Conservation (phyloP, 1,139 yeast species). For the Yamadazyma siamensis region DNA sequence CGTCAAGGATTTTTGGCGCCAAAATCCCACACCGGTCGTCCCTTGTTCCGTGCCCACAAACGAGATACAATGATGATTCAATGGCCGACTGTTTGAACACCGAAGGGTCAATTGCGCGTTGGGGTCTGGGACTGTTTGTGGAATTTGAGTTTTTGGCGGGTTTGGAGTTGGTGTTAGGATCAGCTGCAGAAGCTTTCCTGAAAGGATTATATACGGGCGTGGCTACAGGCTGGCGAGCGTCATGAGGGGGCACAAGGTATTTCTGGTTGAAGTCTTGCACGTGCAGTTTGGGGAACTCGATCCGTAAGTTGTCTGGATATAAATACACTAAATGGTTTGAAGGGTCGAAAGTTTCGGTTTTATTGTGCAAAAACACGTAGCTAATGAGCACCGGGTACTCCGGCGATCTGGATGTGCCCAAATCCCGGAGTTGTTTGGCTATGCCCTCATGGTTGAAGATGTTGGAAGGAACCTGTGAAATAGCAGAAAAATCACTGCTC, state of each 20-base stretch:
- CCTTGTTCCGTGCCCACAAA: slow-evolving; percentile 65
- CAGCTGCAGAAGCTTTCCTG: slow-evolving; percentile 2
- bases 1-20: slow-evolving; percentile 55
- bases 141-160: no score
- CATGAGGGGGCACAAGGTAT: slow-evolving; percentile 41
- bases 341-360: slow-evolving; percentile 4
- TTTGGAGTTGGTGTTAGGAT: no score
- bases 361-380: slow-evolving; percentile 25
- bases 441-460: slow-evolving; percentile 45
- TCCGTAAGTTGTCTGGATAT: slow-evolving; percentile 54
- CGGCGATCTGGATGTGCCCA: slow-evolving; percentile 19
- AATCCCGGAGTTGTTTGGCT: slow-evolving; percentile 5
- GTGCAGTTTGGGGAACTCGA: slow-evolving; percentile 28
- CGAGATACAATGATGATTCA: slow-evolving; percentile 30
- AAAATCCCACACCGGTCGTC: slow-evolving; percentile 65
- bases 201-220: slow-evolving; percentile 33
- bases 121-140: no score
- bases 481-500: slow-evolving; percentile 30
- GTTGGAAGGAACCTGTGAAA: slow-evolving; percentile 53
- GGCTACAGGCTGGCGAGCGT: slow-evolving; percentile 11
- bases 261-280: slow-evolving; percentile 40
- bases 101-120: background rate
- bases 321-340: slow-evolving; percentile 32
- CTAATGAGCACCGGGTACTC: slow-evolving; percentile 52
- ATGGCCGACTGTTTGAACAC: slow-evolving; percentile 3